Percentiles rank a stretch among this genome's conserved stretches.
These are phyloP conservation scores for Suillus spraguei DNA, from an alignment of 768 basidiomycete genomes.

Conservation along the genomic window DNA sequence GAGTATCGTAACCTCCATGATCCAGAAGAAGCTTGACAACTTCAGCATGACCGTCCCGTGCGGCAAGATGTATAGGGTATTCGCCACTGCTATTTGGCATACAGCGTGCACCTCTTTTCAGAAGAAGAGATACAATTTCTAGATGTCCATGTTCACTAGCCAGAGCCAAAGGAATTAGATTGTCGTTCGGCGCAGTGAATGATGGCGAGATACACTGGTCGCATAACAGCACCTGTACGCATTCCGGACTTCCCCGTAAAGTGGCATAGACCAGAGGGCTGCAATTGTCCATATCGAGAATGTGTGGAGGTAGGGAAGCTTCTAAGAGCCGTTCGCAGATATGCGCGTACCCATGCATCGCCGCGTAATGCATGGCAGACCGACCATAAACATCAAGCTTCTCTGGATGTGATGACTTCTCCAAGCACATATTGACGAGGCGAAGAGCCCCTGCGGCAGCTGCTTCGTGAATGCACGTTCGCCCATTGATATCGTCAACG, in stretches of 20 bases:
- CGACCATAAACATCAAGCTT: conserved; percentile 90
- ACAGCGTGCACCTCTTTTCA: conserved; percentile 76
- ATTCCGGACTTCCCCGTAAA: conserved; percentile 78
- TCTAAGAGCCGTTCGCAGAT: conserved; percentile 80
- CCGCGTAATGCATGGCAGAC: conserved; percentile 92
- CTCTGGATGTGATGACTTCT: conserved; percentile 67
- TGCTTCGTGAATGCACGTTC: conserved; percentile 92
- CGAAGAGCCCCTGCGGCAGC: conserved; percentile 81
- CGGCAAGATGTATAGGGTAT: conserved; percentile 95
- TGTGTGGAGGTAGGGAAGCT: conserved; percentile 62
- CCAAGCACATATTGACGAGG: conserved; percentile 81
- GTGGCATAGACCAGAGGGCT: conserved; percentile 95
- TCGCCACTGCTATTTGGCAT: conserved; percentile 93
- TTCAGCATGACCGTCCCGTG: conserved; percentile 86
- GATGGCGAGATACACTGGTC: conserved; percentile 68
- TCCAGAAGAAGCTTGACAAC: conserved; percentile 77
- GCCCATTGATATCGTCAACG: conserved; percentile 95
- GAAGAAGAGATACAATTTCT: conserved; percentile 75
- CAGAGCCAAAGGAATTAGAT: conserved; percentile 85
- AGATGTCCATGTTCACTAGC: conserved; percentile 90
- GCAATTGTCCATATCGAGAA: conserved; percentile 91
- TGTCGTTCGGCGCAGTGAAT: conserved; percentile 56
- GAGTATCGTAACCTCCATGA: conserved; percentile 79
- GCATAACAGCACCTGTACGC: conserved; percentile 81
- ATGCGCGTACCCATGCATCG: conserved; percentile 84